Evolutionary conservation across 352 stramenopile genomes (phyloP).

Genomic region (Phytopythium kandeliae): DNA sequence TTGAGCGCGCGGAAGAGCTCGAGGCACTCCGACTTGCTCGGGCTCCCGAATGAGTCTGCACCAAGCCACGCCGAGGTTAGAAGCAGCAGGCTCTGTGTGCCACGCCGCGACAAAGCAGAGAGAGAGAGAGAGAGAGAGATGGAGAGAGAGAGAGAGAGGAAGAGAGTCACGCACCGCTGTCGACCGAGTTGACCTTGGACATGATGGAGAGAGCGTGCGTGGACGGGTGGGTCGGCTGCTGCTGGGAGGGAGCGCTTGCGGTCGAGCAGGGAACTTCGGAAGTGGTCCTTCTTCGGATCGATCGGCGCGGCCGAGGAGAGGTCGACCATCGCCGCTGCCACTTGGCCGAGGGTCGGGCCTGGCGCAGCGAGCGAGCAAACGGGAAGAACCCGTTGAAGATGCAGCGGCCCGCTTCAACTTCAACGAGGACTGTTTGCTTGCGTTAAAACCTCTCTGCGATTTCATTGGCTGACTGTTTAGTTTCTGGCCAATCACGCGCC

Average conservation of each 20-base stretch:
- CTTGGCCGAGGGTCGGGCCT: too few species aligned
- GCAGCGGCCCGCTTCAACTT: constrained; percentile 13
- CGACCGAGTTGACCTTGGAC: constrained; percentile 34
- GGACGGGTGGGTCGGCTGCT: background rate
- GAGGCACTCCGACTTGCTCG: constrained; percentile 52
- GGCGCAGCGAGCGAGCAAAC: too few species aligned
- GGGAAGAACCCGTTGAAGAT: too few species aligned
- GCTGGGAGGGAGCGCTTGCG: background rate
- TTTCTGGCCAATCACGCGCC: constrained; percentile 5
- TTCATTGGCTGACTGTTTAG: constrained; percentile 12
- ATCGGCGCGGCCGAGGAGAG: too few species aligned
- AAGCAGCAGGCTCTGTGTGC: background rate
- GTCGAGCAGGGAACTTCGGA: constrained; percentile 8
- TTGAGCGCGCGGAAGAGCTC: constrained; percentile 65
- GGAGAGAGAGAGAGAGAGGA: too few species aligned
- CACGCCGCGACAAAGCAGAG: background rate
- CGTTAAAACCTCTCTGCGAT: background rate
- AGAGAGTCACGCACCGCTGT: constrained; percentile 31
- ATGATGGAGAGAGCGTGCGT: constrained; percentile 10
- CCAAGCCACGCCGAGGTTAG: too few species aligned
- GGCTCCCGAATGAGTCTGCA: constrained; percentile 17
- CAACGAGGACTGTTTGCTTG: background rate
- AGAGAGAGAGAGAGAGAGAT: too few species aligned
- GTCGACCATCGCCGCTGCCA: too few species aligned
- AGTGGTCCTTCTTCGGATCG: constrained; percentile 5